phyloP scores from a whole-genome alignment of 2,329 filamentous ascomycete genomes.

The Hypocrella siamensis region DNA sequence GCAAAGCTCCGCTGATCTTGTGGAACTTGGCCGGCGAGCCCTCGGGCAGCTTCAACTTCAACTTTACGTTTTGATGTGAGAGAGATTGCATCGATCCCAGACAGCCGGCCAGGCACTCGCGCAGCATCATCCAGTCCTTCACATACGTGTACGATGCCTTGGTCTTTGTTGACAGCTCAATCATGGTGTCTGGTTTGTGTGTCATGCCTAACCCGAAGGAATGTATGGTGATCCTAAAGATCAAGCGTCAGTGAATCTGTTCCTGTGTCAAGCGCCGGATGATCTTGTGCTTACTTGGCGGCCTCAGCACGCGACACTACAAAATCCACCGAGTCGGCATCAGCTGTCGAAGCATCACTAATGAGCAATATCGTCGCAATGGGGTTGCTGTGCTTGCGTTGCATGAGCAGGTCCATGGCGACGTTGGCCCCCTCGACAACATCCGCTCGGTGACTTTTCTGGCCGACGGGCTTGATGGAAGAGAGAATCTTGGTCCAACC shows the following conservation, averaged over 20 bases:
- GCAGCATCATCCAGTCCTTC: conserved; percentile 99
- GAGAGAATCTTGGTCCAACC: conserved; percentile 79
- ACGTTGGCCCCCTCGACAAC: conserved; percentile 96
- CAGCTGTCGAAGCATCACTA: conserved; percentile 89
- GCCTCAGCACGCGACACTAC: conserved; percentile 93
- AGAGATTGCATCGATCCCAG: conserved; percentile 81
- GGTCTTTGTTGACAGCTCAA: conserved; percentile 84
- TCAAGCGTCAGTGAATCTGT: conserved; percentile 3
- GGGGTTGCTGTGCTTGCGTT: conserved; percentile 88
- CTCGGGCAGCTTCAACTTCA: conserved; percentile 86
- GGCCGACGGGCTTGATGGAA: conserved; percentile 82
- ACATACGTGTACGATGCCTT: conserved; percentile 97
- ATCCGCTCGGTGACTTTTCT: conserved; percentile 92
- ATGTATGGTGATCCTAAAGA: conserved; percentile 75
- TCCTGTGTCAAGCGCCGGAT: neutral
- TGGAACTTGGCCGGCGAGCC: conserved; percentile 96
- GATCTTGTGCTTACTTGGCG: conserved; percentile 57
- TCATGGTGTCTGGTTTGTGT: conserved; percentile 98
- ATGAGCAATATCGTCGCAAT: conserved; percentile 92
- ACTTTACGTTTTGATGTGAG: conserved; percentile 96
- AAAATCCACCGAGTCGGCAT: conserved; percentile 91
- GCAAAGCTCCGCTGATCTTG: conserved; percentile 91
- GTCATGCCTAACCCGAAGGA: conserved; percentile 94
- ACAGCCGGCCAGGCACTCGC: conserved; percentile 88
- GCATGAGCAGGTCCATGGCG: conserved; percentile 97